phyloP scores from a whole-genome alignment of 2,329 filamentous ascomycete species.

The Ramichloridium luteum region DNA sequence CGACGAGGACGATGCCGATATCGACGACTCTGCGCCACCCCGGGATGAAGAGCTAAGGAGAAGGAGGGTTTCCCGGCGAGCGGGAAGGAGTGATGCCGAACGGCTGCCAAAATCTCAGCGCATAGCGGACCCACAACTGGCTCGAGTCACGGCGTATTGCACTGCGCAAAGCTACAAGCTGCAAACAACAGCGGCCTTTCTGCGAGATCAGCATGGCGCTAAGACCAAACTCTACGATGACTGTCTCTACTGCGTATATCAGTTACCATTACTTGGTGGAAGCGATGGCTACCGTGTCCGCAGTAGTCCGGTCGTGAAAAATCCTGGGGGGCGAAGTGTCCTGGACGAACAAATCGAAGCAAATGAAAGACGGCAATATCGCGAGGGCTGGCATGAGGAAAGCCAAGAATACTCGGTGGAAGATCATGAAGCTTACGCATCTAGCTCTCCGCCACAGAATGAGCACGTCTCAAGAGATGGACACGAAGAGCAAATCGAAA shows the following conservation, averaged over 20 bases:
- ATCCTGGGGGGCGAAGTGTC: conserved; percentile 82
- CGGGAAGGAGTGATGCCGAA: conserved; percentile 87
- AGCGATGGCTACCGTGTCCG: conserved; percentile 75
- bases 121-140: conserved; percentile 60
- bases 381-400: conserved; percentile 81
- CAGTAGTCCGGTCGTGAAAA: conserved; percentile 85
- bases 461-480: conserved; percentile 2
- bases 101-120: conserved; percentile 77
- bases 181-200: conserved; percentile 74
- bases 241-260: conserved; percentile 91
- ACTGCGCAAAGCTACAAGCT: conserved; percentile 90
- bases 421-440: conserved; percentile 12
- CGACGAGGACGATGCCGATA: conserved; percentile 41
- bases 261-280: conserved; percentile 75
- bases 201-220: conserved; percentile 75
- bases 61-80: conserved; percentile 33
- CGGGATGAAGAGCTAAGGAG: conserved; percentile 56
- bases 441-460: conserved; percentile 9
- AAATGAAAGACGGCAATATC: conserved; percentile 77
- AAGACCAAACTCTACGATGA: conserved; percentile 97
- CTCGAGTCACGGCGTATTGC: conserved; percentile 88
- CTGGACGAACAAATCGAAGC: conserved; percentile 92
- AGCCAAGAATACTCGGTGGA: conserved; percentile 48
- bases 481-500: conserved; percentile 4
- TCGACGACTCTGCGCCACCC: conserved; percentile 45